phyloP scores from a whole-genome alignment of 73 alveolate species.

The Tetrahymena malaccensis region DNA sequence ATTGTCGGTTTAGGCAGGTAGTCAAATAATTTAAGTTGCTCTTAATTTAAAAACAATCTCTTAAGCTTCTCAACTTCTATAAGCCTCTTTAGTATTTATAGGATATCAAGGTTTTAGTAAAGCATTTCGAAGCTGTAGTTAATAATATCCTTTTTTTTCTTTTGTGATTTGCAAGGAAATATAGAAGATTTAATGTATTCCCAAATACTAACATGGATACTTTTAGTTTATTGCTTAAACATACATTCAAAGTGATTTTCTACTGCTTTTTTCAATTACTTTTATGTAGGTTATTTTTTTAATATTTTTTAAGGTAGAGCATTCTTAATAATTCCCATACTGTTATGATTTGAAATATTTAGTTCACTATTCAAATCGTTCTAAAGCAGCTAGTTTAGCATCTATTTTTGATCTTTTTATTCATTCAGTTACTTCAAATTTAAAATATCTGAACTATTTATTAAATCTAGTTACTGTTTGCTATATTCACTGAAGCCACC shows the following conservation, averaged over 20 bases:
- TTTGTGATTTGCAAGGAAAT: background rate
- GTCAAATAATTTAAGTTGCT: conserved; percentile 24
- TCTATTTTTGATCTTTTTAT: background rate
- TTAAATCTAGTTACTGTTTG: background rate
- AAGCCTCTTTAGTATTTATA: conserved; percentile 6
- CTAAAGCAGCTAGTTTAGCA: background rate
- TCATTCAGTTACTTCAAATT: background rate
- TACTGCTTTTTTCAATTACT: background rate
- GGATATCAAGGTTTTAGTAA: conserved; percentile 15
- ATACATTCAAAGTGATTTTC: background rate
- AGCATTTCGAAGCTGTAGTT: conserved; percentile 3
- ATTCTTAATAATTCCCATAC: background rate
- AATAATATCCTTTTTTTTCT: background rate
- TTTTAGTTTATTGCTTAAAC: background rate
- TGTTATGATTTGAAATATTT: background rate
- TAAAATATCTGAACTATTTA: background rate
- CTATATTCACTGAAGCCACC: background rate
- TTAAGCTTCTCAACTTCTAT: conserved; percentile 36
- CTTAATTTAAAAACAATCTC: conserved; percentile 3
- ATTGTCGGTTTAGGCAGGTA: conserved; percentile 29
- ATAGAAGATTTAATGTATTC: background rate
- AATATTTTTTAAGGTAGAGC: background rate
- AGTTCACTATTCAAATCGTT: background rate
- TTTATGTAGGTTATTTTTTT: background rate
- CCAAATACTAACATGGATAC: background rate